These are phyloP conservation scores for Skeletonema potamos DNA, from an alignment of 108 stramenopile genomes.

Conservation along the genomic window DNA sequence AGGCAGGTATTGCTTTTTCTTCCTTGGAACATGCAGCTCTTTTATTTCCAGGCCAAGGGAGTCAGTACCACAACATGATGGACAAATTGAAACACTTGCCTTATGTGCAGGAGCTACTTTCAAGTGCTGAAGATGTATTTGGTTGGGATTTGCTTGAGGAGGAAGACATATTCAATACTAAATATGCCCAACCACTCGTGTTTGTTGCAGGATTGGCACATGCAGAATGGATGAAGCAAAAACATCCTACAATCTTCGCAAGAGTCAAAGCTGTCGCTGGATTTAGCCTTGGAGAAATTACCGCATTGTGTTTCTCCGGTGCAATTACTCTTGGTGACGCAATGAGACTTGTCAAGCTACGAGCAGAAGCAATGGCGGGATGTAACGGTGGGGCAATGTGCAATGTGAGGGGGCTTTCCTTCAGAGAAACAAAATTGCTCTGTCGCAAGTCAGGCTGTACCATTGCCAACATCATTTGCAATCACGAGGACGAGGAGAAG, in stretches of 20 bases:
- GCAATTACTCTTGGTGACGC: slow-evolving; percentile 20
- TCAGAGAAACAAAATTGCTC: neutral
- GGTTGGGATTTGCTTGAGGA: slow-evolving; percentile 7
- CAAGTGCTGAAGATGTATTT: neutral
- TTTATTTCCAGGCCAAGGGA: slow-evolving; percentile 20
- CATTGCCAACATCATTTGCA: slow-evolving; percentile 24
- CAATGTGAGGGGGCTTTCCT: slow-evolving; percentile 14
- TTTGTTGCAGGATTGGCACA: slow-evolving; percentile 13
- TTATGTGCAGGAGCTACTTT: neutral
- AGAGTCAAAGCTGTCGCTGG: slow-evolving; percentile 21
- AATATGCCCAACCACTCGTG: slow-evolving; percentile 10
- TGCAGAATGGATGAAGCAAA: slow-evolving; percentile 17
- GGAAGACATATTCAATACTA: slow-evolving; percentile 3
- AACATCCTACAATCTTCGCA: slow-evolving; percentile 7
- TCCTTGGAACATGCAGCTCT: slow-evolving; percentile 8
- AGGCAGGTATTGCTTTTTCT: neutral
- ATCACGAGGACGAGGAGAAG: slow-evolving; percentile 16
- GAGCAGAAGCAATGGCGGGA: slow-evolving; percentile 6
- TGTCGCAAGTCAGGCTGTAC: slow-evolving; percentile 8
- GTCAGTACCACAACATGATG: slow-evolving; percentile 15
- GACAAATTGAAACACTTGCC: neutral
- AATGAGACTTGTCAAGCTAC: slow-evolving; percentile 7
- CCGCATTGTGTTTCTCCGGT: slow-evolving; percentile 20
- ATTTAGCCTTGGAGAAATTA: slow-evolving; percentile 20
- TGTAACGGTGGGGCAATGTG: slow-evolving; percentile 19